Evolutionary conservation across 108 stramenopile genomes (phyloP), one percentile per base, ranked within the genome.

Genomic region (Cyclostephanos tholiformis): DNA sequence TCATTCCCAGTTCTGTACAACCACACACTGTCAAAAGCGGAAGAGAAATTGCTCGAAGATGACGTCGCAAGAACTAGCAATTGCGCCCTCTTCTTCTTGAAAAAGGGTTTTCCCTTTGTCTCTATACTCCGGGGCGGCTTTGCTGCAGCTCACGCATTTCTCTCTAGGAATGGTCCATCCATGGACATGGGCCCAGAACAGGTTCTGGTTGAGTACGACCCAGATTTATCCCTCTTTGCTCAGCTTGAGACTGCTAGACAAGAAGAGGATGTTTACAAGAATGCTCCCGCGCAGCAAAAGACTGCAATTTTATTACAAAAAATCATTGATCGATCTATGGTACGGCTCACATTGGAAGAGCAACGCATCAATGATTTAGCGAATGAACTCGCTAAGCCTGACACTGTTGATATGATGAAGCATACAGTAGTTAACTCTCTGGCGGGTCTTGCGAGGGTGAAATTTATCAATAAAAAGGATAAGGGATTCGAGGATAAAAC

Each of bases 101-200:
- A 95, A 74, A 87, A 79, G 70, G 96, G 95, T 0, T 97, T 95
- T 73, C 95, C 95, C 9, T 97, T 93, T 74, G 94, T 97, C n/a
- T 93, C 91, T 17, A 65, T 95, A 16, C 70, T 97, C n/a, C 90
- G 91, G 30, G 96, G 96, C 16, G 95, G 95, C 4, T 96, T 96
- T 71, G 92, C 88, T 26, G 85, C 86, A 13, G 88, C 89, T 13
- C 95, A 96, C 69, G 74, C 91, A n/a, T 96, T 82, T 72, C 77
- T 96, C 14, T 84, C 80, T 35, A 78, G 91, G 61, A 81, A 88
- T 13, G 88, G 89, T 17, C 80, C 75, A 27, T 60, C 71, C 9
- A 23, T 74, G 49, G 65, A 75, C 25, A 53, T 92, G 43, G 32
- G 71, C 6, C 87, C 82, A 17, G 67, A 84, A 9, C 52, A 82